Evolutionary conservation across 345 rosid species (phyloP).

Genomic region (Eucalyptus tenuipes): DNA sequence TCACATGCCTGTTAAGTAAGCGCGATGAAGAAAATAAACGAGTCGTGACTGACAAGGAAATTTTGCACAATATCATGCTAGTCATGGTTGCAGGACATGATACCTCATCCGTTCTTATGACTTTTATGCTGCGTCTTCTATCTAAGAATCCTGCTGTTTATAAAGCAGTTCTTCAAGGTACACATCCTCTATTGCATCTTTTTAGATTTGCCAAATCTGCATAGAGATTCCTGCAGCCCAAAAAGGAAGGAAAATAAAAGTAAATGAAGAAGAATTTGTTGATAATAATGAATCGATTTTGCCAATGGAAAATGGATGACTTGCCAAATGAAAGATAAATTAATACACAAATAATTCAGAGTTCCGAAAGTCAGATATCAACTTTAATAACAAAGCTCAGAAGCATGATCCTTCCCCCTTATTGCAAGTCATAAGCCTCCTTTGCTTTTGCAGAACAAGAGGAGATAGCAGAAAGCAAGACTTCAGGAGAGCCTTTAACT

Average conservation of each 20-base stretch:
- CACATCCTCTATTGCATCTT: background rate
- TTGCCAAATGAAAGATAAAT: background rate
- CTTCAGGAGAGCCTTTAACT: slow-evolving; percentile 1
- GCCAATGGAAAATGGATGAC: background rate
- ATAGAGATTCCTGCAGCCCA: background rate
- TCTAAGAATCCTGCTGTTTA: slow-evolving; percentile 23
- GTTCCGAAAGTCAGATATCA: background rate
- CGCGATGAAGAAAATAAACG: background rate
- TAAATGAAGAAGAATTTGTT: background rate
- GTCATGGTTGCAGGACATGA: slow-evolving; percentile 52
- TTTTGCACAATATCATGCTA: slow-evolving; percentile 30
- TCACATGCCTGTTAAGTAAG: slow-evolving; percentile 24
- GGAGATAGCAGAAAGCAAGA: background rate
- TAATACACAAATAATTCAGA: background rate
- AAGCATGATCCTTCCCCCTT: background rate
- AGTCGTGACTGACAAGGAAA: slow-evolving; percentile 29
- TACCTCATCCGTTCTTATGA: slow-evolving; percentile 33
- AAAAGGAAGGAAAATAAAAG: background rate
- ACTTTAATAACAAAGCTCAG: background rate
- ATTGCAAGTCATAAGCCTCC: background rate
- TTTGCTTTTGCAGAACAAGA: slow-evolving; percentile 28
- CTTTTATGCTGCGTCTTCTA: slow-evolving; percentile 35
- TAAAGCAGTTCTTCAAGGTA: slow-evolving; percentile 40
- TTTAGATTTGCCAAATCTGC: background rate
- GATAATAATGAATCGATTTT: no score